phyloP scores from a whole-genome alignment of 345 rosid genomes.

The Garcia nutans region DNA sequence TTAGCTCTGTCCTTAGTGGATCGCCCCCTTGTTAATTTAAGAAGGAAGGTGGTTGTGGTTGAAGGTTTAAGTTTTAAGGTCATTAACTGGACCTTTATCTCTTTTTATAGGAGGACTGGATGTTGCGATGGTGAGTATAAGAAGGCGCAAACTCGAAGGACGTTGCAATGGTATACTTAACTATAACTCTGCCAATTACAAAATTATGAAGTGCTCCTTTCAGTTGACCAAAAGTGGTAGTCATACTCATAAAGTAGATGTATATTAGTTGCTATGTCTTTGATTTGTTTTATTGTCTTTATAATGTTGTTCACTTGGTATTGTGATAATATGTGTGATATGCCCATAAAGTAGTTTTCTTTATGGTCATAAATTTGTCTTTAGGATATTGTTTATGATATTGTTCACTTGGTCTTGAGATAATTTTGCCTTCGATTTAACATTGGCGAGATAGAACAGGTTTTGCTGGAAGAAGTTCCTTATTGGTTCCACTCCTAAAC shows the following conservation, averaged over 20 bases:
- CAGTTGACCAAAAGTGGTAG: neutral
- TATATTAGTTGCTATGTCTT: neutral
- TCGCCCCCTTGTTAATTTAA: slow-evolving; percentile 2
- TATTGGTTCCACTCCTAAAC: slow-evolving; percentile 6
- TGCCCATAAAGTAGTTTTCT: neutral
- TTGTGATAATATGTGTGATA: neutral
- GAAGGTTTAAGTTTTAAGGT: neutral
- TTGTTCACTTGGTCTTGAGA: neutral
- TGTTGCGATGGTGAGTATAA: slow-evolving; percentile 29
- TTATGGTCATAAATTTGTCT: no score
- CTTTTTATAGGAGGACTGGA: slow-evolving; percentile 18
- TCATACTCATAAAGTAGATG: neutral
- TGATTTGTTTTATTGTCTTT: neutral
- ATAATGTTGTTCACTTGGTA: neutral
- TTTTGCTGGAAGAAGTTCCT: slow-evolving; percentile 19
- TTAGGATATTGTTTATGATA: no score
- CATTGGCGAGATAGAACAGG: neutral
- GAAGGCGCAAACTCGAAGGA: slow-evolving; percentile 25
- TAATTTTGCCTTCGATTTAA: neutral
- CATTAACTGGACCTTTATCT: neutral
- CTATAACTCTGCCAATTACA: neutral
- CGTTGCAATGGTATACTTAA: slow-evolving; percentile 17
- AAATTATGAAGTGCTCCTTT: neutral
- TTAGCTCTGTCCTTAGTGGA: neutral
- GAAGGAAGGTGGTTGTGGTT: neutral